A percentile compares a stretch with the other conserved stretches of the same genome.
Evolutionary conservation across 2,329 filamentous ascomycete species (phyloP).

Genomic region (Aspergillus sp.): DNA sequence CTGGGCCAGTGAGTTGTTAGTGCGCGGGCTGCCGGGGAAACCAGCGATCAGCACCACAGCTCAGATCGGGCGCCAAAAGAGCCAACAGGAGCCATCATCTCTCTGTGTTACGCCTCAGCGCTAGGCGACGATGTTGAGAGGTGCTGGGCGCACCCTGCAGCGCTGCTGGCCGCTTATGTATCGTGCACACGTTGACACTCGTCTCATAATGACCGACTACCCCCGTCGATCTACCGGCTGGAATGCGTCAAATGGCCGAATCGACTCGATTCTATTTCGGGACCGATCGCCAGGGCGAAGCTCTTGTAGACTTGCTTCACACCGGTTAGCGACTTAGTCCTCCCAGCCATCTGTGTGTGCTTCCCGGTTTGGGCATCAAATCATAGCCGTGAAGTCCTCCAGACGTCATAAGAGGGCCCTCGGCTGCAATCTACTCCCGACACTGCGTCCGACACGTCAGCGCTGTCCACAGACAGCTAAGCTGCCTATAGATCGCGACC

Average conservation of each 20-base stretch:
- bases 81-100: conserved; percentile 10
- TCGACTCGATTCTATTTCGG: conserved; percentile 6
- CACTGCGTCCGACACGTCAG: conserved; percentile 14
- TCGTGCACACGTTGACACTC: not conserved
- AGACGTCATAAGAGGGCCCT: conserved; percentile 2
- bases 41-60: conserved; percentile 19
- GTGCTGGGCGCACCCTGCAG: not conserved
- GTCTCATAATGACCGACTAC: conserved; percentile 2
- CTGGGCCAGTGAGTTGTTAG: conserved; percentile 5
- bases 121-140: not conserved
- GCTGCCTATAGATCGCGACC: not conserved
- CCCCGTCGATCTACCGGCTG: conserved; percentile 4
- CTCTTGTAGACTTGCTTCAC: not conserved
- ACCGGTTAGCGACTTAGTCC: not conserved
- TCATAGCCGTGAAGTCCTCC: not conserved
- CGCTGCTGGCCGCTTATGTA: not conserved
- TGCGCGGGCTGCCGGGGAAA: conserved; percentile 23
- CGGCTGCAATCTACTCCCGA: not conserved
- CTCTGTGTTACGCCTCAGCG: conserved; percentile 3
- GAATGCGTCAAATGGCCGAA: conserved; percentile 1
- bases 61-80: conserved; percentile 17
- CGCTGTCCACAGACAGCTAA: not conserved
- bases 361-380: conserved; percentile 6
- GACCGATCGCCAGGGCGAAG: conserved; percentile 1
- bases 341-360: not conserved